Base-by-base conservation (phyloP, 78 protist species). In the Isochrysis galbana region DNA sequence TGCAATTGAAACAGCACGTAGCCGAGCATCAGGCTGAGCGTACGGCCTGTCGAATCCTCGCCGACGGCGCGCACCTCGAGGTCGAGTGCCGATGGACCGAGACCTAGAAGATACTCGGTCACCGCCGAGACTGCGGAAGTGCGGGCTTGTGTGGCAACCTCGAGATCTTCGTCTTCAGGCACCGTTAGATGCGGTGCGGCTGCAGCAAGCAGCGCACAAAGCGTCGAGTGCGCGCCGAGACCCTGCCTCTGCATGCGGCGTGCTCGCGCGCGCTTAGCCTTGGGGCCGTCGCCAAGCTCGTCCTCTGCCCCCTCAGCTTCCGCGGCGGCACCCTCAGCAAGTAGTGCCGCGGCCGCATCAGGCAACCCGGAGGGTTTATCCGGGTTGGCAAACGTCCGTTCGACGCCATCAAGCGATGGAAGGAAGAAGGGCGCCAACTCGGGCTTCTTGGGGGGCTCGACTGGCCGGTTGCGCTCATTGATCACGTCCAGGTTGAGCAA, bases 401-500 rank as follows among this genome's bases (percentile, higher is more conserved):
- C 90, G 41, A 93, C 46, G 47, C 95, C 95, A 36, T 54, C 38
- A 36, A 74, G 67, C 5, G 95, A 83, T 1, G 95, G 42, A 22
- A 94, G 82, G 72, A 95, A 94, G 93, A 95, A 95, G 61, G 95
- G 95, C 78, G 96, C 94, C 90, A 54, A 70, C 29, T 48, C 72
- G 67, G 95, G 95, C 83, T 92, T 84, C 41, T 38, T 89, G 0
- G 55, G 72, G 48, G 93, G 90, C 48, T 46, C 42, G 25, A 48
- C 74, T 78, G 96, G 96, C 89, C 80, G 86, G 83, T 95, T 95
- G 38, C 96, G 92, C 93, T 91, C 86, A 54, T 94, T 78, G n/a
- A 95, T 93, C n/a, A 41, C 34, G 46, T 95, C 96, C 32, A 95
- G 84, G 42, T 77, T 45, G 34, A 83, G 54, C 14, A 95, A 72